Evolutionary conservation across 805 yeast genomes (phyloP), one percentile per base, ranked within the genome.

Genomic region (Ogataea paradorogensis): DNA sequence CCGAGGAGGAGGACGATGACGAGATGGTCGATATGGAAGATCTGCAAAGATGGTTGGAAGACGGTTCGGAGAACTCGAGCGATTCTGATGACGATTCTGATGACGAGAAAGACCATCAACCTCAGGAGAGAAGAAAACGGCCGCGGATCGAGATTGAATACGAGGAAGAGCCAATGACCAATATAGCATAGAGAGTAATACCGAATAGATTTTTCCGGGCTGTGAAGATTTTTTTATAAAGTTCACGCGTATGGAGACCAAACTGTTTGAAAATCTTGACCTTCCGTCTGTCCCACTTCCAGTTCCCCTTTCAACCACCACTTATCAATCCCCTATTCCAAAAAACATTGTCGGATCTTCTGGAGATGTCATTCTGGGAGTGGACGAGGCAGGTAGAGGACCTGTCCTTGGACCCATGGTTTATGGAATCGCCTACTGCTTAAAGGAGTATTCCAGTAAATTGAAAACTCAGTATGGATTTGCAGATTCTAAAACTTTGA

Each of bases 401-500:
- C 99, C 99, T 0, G 97, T 95, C 0, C 55, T 95, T 28, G 99
- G 99, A 0, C 95, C 98, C 0, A 93, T 93, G 99, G 99, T 93
- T 2, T 93, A 93, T 56, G 95, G 95, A 3, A 69, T 88, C 6
- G 80, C 93, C 3, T 93, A 88, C 57, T 82, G 95, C 47, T 62
- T 80, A 9, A 70, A 73, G 33, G 60, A 66, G 0, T 84, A 76
- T 41, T 73, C 69, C 22, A 55, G 63, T 1, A 57, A 71, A 14
- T 70, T 83, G 35, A 72, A 74, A 18, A 30, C 39, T 7, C 64
- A 72, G 23, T 82, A 77, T 49, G 96, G 89, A 11, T 93, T 93
- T 65, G 96, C 91, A 9, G 99, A 93, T 61, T 90, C 98, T 5
- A 93, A 93, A 55, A 83, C 85, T 5, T 66, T 93, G 42, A 84